Percentiles rank a stretch among this genome's conserved stretches.
Conservation (phyloP, 495 filamentous ascomycete genomes). For the Aspergillus kassunensis region DNA sequence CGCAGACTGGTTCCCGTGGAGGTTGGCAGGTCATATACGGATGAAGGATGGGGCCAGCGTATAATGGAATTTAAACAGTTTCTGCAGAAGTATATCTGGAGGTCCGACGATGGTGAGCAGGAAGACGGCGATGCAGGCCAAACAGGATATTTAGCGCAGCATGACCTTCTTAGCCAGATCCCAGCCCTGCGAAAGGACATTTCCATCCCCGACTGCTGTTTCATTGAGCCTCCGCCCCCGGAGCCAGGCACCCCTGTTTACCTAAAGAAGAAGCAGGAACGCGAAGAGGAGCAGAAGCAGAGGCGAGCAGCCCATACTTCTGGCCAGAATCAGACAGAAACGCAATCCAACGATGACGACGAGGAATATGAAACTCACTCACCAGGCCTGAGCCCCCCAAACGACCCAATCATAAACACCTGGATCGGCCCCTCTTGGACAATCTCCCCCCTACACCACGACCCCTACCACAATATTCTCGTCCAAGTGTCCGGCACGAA, state of each 20-base stretch:
- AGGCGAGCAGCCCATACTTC: not conserved
- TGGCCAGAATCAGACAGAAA: constrained; percentile 39
- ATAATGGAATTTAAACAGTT: constrained; percentile 77
- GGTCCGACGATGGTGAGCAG: not conserved
- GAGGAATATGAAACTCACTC: not conserved
- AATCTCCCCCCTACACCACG: constrained; percentile 88
- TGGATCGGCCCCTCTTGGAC: constrained; percentile 91
- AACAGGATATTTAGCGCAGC: constrained; percentile 84
- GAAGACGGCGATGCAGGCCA: constrained; percentile 15
- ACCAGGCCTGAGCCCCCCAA: constrained; percentile 18
- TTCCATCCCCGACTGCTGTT: constrained; percentile 79
- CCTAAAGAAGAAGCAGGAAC: constrained; percentile 32
- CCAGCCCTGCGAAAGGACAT: constrained; percentile 75
- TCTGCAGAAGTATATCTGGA: constrained; percentile 54
- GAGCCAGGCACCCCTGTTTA: constrained; percentile 47
- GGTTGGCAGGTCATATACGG: constrained; percentile 84
- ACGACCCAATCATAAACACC: constrained; percentile 61
- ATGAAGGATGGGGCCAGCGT: constrained; percentile 79
- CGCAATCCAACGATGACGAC: constrained; percentile 7
- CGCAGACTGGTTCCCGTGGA: constrained; percentile 83
- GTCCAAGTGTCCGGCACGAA: constrained; percentile 88
- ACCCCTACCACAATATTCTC: constrained; percentile 91
- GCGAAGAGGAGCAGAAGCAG: constrained; percentile 26
- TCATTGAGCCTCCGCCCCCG: constrained; percentile 52
- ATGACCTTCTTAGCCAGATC: constrained; percentile 81